Conservation (phyloP, 2,329 filamentous ascomycete genomes). For the Fusarium tupiense region DNA sequence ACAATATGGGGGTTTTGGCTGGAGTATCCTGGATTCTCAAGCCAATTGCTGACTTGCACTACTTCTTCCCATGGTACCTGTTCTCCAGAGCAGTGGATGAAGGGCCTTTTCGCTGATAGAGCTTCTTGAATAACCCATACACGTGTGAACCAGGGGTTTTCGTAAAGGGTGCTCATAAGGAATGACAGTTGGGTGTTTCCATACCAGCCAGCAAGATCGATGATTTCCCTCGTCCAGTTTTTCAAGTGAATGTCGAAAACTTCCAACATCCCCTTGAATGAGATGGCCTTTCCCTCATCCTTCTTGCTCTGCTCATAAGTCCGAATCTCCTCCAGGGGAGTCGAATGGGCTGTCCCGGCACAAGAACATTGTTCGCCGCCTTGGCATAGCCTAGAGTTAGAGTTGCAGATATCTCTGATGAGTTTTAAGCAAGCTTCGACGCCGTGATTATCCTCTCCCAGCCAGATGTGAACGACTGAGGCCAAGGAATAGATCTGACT, state of each 20-base stretch:
- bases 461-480: slow-evolving; percentile 11
- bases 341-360: not conserved
- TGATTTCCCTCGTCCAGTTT: slow-evolving; percentile 6
- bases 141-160: slow-evolving; percentile 28
- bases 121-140: slow-evolving; percentile 35
- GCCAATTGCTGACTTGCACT: slow-evolving; percentile 8
- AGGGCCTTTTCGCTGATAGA: not conserved
- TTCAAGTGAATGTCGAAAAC: slow-evolving; percentile 15
- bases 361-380: slow-evolving; percentile 5
- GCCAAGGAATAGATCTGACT: slow-evolving; percentile 27
- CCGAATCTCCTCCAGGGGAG: not conserved
- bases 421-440: slow-evolving; percentile 5
- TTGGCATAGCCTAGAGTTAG: not conserved
- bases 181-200: slow-evolving; percentile 15
- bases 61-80: slow-evolving; percentile 21
- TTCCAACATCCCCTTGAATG: slow-evolving; percentile 23
- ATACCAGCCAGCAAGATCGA: slow-evolving; percentile 31
- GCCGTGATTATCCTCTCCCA: slow-evolving; percentile 16
- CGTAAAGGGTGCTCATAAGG: slow-evolving; percentile 23
- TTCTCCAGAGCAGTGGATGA: slow-evolving; percentile 5
- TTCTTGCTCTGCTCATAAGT: not conserved
- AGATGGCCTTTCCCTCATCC: not conserved
- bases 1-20: slow-evolving; percentile 17
- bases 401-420: slow-evolving; percentile 29
- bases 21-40: not conserved